Conservation (phyloP, 2,329 filamentous ascomycete species). For the Cladophialophora exuberans region DNA sequence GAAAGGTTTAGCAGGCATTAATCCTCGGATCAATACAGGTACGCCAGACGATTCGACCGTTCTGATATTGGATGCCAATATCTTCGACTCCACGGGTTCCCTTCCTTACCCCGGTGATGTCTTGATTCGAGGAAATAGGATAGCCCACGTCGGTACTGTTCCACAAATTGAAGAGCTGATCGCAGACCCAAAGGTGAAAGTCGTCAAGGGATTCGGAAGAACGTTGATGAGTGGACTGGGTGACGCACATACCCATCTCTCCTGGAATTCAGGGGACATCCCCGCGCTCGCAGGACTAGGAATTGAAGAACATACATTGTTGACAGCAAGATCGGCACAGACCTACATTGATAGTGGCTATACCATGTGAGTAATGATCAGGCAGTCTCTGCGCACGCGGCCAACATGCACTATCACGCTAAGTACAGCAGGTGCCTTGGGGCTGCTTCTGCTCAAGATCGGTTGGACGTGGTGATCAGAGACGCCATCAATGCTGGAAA, state of each 20-base stretch:
- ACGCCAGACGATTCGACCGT: slow-evolving; percentile 40
- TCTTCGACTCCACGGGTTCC: slow-evolving; percentile 45
- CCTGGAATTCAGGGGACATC: slow-evolving; percentile 52
- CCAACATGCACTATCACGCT: background rate
- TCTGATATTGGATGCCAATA: slow-evolving; percentile 44
- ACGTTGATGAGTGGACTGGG: slow-evolving; percentile 55
- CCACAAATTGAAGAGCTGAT: slow-evolving; percentile 35
- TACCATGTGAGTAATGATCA: slow-evolving; percentile 43
- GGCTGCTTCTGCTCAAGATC: slow-evolving; percentile 50
- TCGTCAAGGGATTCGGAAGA: slow-evolving; percentile 45
- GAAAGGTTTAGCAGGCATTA: background rate
- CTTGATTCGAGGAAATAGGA: slow-evolving; percentile 42
- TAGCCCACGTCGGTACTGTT: slow-evolving; percentile 40
- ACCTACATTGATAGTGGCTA: slow-evolving; percentile 54
- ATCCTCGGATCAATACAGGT: slow-evolving; percentile 22
- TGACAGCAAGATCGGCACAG: slow-evolving; percentile 48
- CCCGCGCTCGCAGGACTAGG: slow-evolving; percentile 46
- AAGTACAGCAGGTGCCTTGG: slow-evolving; percentile 43
- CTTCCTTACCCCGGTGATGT: slow-evolving; percentile 45
- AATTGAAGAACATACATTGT: slow-evolving; percentile 52
- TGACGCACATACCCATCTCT: slow-evolving; percentile 54
- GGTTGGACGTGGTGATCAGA: slow-evolving; percentile 51
- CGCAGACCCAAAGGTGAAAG: slow-evolving; percentile 39
- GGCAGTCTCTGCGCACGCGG: background rate
- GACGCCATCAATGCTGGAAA: slow-evolving; percentile 54